Evolutionary conservation across 345 rosid species (phyloP), one percentile per base, ranked within the genome.

Genomic region (Corchorus capsularis): DNA sequence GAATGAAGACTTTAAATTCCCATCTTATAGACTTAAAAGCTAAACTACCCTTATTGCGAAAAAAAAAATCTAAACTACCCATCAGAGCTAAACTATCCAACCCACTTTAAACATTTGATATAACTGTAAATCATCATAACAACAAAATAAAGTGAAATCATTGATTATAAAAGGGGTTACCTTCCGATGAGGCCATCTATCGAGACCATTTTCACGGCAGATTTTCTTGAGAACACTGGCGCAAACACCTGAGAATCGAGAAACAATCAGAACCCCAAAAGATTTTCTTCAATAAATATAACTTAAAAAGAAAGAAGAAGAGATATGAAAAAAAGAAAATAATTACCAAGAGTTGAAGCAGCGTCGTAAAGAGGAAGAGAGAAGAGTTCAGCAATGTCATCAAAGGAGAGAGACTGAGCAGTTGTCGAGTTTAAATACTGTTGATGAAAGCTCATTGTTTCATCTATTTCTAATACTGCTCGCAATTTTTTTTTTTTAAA

Each of bases 191-290:
- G 89, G 89, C 87, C 87, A 82, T 15, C 89, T 60, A 49, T 86
- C 87, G 45, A 86, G 87, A 22, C 89, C 89, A 69, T 86, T 86
- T 35, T 81, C 85, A 14, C 87, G 81, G 79, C 89, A 83, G 62
- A 83, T 79, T 81, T 76, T 83, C 81, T 86, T 86, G 39, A 86
- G 82, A 77, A 71, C 82, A 71, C 81, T 79, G 2, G 72, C 75
- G 47, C 84, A 77, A 7, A 86, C 89, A 76, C 89, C 89, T 83
- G 80, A 75, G 16, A 34, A 35, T 72, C 54, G 20, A 72, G 6
- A 46, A 45, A 60, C 4, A 12, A 5, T 14, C 2, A 55, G 16
- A 77, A 15, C 15, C 20, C 55, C 52, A 27, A 19, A 68, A 35
- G 12, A 45, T 45, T 39, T 7, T 7, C 15, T 3, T 3, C 15